These are phyloP conservation scores for Neurospora tetraspora DNA, from an alignment of 495 filamentous ascomycete genomes.

Conservation along the genomic window DNA sequence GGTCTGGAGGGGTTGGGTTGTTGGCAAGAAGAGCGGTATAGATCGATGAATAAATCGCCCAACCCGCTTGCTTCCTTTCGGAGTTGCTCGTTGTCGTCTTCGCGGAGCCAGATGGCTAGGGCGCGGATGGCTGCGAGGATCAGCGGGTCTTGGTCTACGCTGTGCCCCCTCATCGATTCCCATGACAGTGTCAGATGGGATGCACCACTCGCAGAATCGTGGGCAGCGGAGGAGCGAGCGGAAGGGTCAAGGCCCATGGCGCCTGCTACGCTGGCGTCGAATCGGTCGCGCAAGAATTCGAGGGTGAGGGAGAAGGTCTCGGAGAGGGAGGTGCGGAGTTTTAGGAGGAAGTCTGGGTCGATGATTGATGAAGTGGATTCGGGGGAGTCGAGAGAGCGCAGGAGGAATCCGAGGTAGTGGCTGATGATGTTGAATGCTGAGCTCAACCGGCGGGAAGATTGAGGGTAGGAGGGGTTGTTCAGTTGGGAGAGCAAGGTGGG, in stretches of 20 bases:
- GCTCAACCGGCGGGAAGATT: conserved; percentile 40
- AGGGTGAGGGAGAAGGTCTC: conserved; percentile 49
- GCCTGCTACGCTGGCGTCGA: conserved; percentile 47
- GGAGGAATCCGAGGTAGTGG: conserved; percentile 48
- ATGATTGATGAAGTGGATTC: conserved; percentile 15
- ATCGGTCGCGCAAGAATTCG: conserved; percentile 56
- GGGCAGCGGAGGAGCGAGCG: conserved; percentile 22
- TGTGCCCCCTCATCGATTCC: conserved; percentile 33
- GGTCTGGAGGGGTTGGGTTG: neutral
- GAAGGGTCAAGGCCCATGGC: conserved; percentile 43
- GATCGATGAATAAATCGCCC: conserved; percentile 46
- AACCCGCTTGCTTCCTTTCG: conserved; percentile 44
- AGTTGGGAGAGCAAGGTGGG: conserved; percentile 48
- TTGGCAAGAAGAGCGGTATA: conserved; percentile 30
- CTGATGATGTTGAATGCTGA: conserved; percentile 49
- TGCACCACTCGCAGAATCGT: conserved; percentile 18
- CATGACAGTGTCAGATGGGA: conserved; percentile 38
- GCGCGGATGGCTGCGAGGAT: conserved; percentile 42
- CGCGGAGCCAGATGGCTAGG: conserved; percentile 50
- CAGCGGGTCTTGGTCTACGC: conserved; percentile 34
- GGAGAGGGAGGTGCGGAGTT: conserved; percentile 45
- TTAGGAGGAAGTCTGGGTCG: conserved; percentile 45
- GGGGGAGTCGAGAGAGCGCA: conserved; percentile 34
- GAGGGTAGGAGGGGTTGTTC: conserved; percentile 37
- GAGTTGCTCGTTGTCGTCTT: conserved; percentile 51